Evolutionary conservation across 1,284 basidiomycete genomes (phyloP), one percentile per base, ranked within the genome.

Genomic region (Fomitopsis schrenkii): DNA sequence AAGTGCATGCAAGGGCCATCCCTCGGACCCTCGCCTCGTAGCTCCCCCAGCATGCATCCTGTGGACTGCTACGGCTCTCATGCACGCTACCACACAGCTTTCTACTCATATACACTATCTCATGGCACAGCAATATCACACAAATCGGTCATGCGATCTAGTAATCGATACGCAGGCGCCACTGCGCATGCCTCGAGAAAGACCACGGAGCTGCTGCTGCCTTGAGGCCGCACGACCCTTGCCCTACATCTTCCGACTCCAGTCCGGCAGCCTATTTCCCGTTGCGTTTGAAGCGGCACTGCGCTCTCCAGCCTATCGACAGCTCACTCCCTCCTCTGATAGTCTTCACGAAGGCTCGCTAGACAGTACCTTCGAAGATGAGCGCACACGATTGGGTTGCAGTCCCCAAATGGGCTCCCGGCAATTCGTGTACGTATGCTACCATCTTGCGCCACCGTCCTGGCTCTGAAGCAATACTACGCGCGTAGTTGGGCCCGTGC

Each of bases 401-500:
- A 12, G 66, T 73, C 41, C 66, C 66, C 26, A 71, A 70, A 63
- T 73, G 72, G 72, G 67, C 71, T 41, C 65, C 72, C 8, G 72
- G 72, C 33, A 64, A 62, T n/a, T 63, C 64, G 40, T 73, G 71
- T 73, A 55, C 55, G 71, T 68, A n/a, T 26, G 33, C 3, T 10
- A n/a, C 3, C 15, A 50, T 22, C 22, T 28, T 40, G n/a, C 38
- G 8, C 33, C n/a, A 53, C 30, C 9, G 7, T 1, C 7, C 36
- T 63, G 15, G 45, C 9, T 14, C 19, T 38, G 8, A 17, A 19
- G 5, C 10, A n/a, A 15, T 48, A 33, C 33, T 59, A 22, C 30
- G n/a, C 19, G 40, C 28, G 19, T 22, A 93, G 90, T 93, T 71
- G 91, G 90, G 1, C 91, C 91, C 5, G 83, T 92, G 5, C 80